Conservation (phyloP, 768 basidiomycete species). For the Boletus reticuloceps region DNA sequence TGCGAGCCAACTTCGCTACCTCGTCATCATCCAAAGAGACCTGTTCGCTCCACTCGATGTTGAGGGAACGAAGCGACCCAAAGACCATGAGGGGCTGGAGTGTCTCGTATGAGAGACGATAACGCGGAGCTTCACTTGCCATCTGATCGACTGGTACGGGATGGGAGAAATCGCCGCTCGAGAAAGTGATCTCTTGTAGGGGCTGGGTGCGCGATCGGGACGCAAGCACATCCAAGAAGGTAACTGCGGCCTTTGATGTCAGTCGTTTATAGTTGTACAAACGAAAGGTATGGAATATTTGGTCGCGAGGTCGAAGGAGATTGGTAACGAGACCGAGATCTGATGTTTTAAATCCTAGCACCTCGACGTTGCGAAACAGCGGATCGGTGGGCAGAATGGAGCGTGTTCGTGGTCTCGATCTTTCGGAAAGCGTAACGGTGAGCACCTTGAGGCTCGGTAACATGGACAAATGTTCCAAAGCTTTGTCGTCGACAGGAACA, state of each 20-base stretch:
- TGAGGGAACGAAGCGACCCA: conserved; percentile 1
- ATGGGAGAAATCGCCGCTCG: neutral
- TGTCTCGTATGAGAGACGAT: conserved; percentile 7
- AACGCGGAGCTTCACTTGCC: neutral
- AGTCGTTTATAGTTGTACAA: neutral
- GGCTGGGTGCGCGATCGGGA: neutral
- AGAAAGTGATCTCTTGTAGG: neutral
- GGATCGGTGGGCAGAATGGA: neutral
- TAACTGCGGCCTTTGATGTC: neutral
- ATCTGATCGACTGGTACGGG: neutral
- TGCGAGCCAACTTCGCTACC: conserved; percentile 2
- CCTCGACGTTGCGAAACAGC: neutral
- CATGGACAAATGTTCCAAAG: conserved; percentile 4
- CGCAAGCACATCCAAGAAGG: conserved; percentile 2
- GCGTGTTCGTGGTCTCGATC: neutral
- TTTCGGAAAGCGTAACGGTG: neutral
- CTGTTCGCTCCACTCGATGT: conserved; percentile 11
- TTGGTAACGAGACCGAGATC: conserved; percentile 3
- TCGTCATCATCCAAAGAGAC: conserved; percentile 9
- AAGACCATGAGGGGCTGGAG: conserved; percentile 3
- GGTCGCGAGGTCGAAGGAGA: conserved; percentile 7
- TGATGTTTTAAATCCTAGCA: neutral
- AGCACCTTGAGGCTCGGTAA: conserved; percentile 8
- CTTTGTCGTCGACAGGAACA: neutral
- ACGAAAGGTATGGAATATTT: conserved; percentile 7